A percentile compares a stretch with the other conserved stretches of the same genome.
phyloP scores from a whole-genome alignment of 1,284 basidiomycete genomes.

The Moniliophthora roreri region DNA sequence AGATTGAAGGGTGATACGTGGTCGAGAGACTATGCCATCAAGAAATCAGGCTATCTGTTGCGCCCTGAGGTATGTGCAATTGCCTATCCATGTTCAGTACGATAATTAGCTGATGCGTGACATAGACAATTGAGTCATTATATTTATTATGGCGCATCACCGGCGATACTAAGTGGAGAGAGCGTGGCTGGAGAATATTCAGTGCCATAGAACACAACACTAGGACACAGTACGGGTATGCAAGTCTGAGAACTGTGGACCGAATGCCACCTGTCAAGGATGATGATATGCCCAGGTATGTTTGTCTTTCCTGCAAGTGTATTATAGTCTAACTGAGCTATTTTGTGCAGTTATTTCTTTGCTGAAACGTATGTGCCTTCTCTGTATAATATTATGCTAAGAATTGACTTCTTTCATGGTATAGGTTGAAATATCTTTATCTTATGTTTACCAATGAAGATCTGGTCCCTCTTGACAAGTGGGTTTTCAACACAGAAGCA shows the following conservation, averaged over 20 bases:
- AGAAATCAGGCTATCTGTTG: constrained; percentile 48
- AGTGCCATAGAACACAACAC: constrained; percentile 49
- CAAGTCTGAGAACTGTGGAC: constrained; percentile 41
- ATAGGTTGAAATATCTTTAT: constrained; percentile 25
- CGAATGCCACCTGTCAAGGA: constrained; percentile 23
- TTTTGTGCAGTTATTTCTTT: constrained; percentile 1
- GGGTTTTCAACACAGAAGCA: constrained; percentile 29
- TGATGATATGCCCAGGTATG: constrained; percentile 51
- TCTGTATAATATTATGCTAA: neutral
- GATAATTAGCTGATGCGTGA: neutral
- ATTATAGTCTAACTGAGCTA: neutral
- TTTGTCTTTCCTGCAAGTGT: constrained; percentile 12
- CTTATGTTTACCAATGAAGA: constrained; percentile 24
- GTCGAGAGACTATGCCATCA: constrained; percentile 49
- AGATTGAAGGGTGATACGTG: constrained; percentile 18
- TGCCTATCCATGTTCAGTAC: neutral
- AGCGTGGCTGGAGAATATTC: constrained; percentile 63
- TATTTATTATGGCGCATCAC: constrained; percentile 53
- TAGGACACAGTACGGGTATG: constrained; percentile 38
- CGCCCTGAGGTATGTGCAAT: constrained; percentile 58
- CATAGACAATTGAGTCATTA: constrained; percentile 21
- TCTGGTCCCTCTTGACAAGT: constrained; percentile 24
- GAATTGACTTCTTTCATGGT: neutral
- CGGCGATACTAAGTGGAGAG: constrained; percentile 48
- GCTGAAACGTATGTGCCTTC: neutral